A percentile compares a stretch with the other conserved stretches of the same genome.
Evolutionary conservation across 129 eudicot species (phyloP).

Genomic region (Escallonia rubra): DNA sequence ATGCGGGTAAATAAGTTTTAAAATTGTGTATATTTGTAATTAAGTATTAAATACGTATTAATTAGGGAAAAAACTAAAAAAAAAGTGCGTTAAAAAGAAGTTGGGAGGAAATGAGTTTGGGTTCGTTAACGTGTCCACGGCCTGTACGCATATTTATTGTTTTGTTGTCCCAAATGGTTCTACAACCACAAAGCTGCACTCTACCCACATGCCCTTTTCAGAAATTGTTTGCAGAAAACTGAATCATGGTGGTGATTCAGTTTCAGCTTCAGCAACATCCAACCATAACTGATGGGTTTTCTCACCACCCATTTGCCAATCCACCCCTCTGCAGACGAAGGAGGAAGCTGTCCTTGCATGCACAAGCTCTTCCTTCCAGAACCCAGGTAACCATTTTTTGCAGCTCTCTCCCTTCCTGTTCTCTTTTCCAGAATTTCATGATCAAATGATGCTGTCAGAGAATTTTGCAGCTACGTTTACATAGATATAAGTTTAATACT

Average conservation of each 20-base stretch:
- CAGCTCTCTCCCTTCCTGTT: background rate
- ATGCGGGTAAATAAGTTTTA: no score
- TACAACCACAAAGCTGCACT: background rate
- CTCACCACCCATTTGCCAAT: constrained; percentile 30
- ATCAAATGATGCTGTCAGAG: no score
- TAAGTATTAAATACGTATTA: no score
- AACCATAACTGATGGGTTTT: constrained; percentile 32
- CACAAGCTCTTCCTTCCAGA: constrained; percentile 64
- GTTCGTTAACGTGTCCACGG: constrained; percentile 21
- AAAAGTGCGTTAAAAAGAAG: no score
- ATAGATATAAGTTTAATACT: no score
- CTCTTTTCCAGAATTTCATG: no score
- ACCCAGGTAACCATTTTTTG: constrained; percentile 49
- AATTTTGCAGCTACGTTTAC: no score
- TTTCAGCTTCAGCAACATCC: constrained; percentile 36
- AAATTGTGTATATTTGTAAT: no score
- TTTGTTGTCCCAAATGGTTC: background rate
- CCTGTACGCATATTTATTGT: constrained; percentile 9
- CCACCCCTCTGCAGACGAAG: constrained; percentile 25
- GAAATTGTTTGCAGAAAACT: background rate
- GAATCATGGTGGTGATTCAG: constrained; percentile 2
- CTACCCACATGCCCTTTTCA: background rate
- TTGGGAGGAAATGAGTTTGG: background rate
- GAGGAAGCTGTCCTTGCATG: constrained; percentile 26
- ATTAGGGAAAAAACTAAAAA: no score